A percentile compares a stretch with the other conserved stretches of the same genome.
Conservation (phyloP, 306 rosid species). For the Vicia villosa region DNA sequence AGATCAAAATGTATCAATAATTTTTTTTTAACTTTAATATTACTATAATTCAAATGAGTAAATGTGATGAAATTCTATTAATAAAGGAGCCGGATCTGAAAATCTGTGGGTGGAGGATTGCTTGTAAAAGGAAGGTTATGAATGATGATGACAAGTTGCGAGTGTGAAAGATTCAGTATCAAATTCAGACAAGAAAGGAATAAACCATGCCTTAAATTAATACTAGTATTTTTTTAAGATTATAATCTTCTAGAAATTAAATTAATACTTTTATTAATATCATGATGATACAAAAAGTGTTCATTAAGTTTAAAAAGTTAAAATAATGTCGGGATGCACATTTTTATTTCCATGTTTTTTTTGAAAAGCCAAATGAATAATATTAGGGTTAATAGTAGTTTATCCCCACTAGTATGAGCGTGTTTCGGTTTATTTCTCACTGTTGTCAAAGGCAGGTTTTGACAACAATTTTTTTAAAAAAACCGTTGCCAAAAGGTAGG, state of each 20-base stretch:
- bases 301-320: neutral
- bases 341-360: no score
- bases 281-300: neutral
- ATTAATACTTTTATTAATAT: neutral
- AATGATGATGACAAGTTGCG: neutral
- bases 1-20: no score
- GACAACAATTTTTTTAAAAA: no score
- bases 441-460: no score
- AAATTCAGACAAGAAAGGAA: neutral
- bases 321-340: neutral
- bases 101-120: neutral
- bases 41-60: no score
- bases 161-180: slow-evolving; percentile 15
- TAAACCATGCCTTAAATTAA: neutral
- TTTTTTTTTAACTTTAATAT: no score
- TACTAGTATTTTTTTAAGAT: neutral
- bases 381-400: no score
- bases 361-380: no score
- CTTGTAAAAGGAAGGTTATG: slow-evolving; percentile 13
- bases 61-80: neutral
- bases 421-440: no score
- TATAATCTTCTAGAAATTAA: neutral
- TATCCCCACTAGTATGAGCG: no score
- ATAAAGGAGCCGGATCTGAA: neutral
- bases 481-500: no score